A percentile compares a stretch with the other conserved stretches of the same genome.
Conservation (phyloP, 106 monocot genomes). For the Allium sativum region DNA sequence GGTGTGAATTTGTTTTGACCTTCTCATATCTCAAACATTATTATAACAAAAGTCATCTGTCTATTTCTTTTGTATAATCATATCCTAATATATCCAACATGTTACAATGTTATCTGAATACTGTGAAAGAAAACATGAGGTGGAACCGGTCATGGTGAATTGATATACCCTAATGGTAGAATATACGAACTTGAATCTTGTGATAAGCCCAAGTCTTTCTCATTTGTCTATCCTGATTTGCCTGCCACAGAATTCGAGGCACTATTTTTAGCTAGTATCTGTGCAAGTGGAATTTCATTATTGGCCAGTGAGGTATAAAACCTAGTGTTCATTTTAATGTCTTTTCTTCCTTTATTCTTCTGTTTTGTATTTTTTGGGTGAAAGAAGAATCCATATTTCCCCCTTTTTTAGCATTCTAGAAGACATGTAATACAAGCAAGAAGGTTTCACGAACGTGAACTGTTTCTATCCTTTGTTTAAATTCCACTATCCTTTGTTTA, state of each 20-base stretch:
- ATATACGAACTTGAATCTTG: slow-evolving; percentile 76
- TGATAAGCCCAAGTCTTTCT: slow-evolving; percentile 39
- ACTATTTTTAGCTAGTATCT: slow-evolving; percentile 41
- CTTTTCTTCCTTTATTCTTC: background rate
- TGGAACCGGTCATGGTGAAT: slow-evolving; percentile 88
- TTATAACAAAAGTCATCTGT: background rate
- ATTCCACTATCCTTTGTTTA: no score
- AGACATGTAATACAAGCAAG: no score
- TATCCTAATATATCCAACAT: no score
- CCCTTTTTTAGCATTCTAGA: no score
- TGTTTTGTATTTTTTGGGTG: background rate
- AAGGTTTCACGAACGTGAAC: no score
- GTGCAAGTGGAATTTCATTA: slow-evolving; percentile 55
- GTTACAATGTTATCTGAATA: slow-evolving; percentile 98
- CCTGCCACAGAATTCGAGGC: slow-evolving; percentile 53
- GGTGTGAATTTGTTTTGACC: background rate
- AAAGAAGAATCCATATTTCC: no score
- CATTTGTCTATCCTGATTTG: slow-evolving; percentile 73
- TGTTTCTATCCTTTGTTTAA: no score
- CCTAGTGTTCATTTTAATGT: background rate
- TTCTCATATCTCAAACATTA: no score
- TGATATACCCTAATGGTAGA: slow-evolving; percentile 52
- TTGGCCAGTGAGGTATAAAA: slow-evolving; percentile 47
- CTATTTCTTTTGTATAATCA: slow-evolving; percentile 19
- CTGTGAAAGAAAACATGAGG: slow-evolving; percentile 76